Evolutionary conservation across 108 stramenopile genomes (phyloP).

Genomic region (Cyclotella distinguenda): DNA sequence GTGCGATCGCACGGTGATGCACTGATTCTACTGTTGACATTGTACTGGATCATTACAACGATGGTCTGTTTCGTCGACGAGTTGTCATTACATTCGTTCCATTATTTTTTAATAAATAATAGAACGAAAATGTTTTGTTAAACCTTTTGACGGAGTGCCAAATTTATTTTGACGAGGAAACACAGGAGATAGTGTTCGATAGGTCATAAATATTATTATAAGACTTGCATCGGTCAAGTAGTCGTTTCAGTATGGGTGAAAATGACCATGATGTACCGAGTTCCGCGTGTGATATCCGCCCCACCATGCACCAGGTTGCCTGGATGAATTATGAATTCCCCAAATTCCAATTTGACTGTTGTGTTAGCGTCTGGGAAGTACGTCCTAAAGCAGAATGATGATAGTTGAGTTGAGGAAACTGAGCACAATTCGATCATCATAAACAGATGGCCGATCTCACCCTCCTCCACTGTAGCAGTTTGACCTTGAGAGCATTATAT

Average conservation of each 20-base stretch:
- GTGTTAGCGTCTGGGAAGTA: conserved; percentile 56
- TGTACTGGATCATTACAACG: neutral
- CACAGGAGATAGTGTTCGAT: neutral
- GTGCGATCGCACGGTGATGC: neutral
- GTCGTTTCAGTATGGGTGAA: conserved; percentile 50
- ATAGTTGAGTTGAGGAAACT: too few relatives aligned
- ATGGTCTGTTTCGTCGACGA: neutral
- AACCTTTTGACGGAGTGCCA: neutral
- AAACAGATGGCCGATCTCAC: conserved; percentile 31
- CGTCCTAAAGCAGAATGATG: conserved; percentile 33
- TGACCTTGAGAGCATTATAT: conserved; percentile 60
- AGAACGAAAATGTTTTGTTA: neutral
- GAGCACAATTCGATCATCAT: neutral
- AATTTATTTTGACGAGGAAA: too few relatives aligned
- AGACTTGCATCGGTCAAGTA: neutral
- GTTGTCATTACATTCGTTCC: too few relatives aligned
- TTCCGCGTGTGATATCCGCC: conserved; percentile 57
- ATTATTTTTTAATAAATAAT: neutral
- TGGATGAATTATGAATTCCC: conserved; percentile 78
- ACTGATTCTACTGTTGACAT: neutral
- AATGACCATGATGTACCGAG: conserved; percentile 71
- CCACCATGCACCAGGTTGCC: conserved; percentile 36
- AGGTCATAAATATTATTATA: neutral
- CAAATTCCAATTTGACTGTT: conserved; percentile 59
- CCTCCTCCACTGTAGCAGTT: conserved; percentile 66